Percentiles rank a stretch among this genome's conserved stretches.
These are phyloP conservation scores for Scheffersomyces cryptocercus DNA, from an alignment of 1,139 yeast genomes.

Conservation along the genomic window DNA sequence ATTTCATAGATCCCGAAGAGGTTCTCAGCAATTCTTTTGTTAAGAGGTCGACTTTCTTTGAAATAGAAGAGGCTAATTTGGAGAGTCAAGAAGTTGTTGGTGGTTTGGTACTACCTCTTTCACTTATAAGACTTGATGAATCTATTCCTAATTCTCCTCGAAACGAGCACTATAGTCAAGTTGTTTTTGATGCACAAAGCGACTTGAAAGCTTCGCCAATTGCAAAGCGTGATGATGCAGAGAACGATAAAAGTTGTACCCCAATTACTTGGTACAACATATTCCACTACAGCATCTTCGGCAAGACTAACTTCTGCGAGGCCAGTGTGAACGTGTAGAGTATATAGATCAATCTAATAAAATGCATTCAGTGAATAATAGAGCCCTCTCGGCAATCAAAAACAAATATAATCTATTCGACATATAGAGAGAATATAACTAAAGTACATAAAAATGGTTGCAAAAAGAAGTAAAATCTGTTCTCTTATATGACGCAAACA, in stretches of 20 bases:
- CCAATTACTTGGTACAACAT: slow-evolving; percentile 53
- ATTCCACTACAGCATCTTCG: slow-evolving; percentile 50
- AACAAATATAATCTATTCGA: background rate
- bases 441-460: too few relatives aligned
- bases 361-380: background rate
- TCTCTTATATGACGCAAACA: too few relatives aligned
- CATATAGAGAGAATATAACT: background rate
- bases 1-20: background rate
- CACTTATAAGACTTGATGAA: background rate
- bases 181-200: background rate
- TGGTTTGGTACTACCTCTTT: background rate
- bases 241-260: slow-evolving; percentile 30
- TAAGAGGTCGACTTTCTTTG: background rate
- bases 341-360: too few relatives aligned
- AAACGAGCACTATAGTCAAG: background rate
- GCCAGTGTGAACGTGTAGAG: too few relatives aligned
- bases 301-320: slow-evolving; percentile 44
- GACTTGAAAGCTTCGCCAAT: background rate
- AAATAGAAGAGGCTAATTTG: slow-evolving; percentile 1
- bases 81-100: background rate
- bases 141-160: background rate
- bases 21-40: background rate
- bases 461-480: too few relatives aligned
- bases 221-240: background rate
- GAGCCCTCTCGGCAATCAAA: background rate